These are phyloP conservation scores for Schwanniomyces vanrijiae DNA, from an alignment of 805 yeast species.

Conservation along the genomic window DNA sequence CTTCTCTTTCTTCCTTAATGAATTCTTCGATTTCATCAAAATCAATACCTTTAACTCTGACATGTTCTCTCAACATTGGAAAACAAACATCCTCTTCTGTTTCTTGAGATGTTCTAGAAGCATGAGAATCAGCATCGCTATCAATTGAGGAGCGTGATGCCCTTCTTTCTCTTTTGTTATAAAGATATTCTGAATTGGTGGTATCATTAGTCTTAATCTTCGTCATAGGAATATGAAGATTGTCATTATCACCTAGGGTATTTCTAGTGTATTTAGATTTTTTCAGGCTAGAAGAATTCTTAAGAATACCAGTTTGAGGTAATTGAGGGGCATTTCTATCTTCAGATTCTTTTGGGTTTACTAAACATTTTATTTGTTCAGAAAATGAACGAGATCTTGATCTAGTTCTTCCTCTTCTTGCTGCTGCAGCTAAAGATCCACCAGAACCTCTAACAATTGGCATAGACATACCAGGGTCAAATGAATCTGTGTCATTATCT, in stretches of 20 bases:
- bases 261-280: slow-evolving; percentile 6
- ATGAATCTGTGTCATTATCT: slow-evolving; percentile 15
- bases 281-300: slow-evolving; percentile 9
- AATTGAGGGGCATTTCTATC: not conserved
- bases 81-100: slow-evolving; percentile 98
- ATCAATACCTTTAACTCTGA: slow-evolving; percentile 73
- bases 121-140: slow-evolving; percentile 69
- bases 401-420: slow-evolving; percentile 14
- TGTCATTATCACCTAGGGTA: slow-evolving; percentile 15
- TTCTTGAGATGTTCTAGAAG: slow-evolving; percentile 78
- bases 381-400: slow-evolving; percentile 20
- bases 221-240: slow-evolving; percentile 28
- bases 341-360: slow-evolving; percentile 27
- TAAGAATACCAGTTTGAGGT: slow-evolving; percentile 20
- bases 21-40: slow-evolving; percentile 88
- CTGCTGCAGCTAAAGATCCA: slow-evolving; percentile 17
- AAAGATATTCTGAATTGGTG: slow-evolving; percentile 11
- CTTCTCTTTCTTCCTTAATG: slow-evolving; percentile 58
- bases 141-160: slow-evolving; percentile 44
- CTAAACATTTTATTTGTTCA: slow-evolving; percentile 30
- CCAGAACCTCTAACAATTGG: slow-evolving; percentile 14
- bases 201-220: slow-evolving; percentile 26
- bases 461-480: slow-evolving; percentile 5
- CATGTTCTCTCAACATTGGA: slow-evolving; percentile 75
- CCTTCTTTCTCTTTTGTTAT: slow-evolving; percentile 29